Evolutionary conservation across 805 yeast species (phyloP).

Genomic region (Kodamaea neixiangensis): DNA sequence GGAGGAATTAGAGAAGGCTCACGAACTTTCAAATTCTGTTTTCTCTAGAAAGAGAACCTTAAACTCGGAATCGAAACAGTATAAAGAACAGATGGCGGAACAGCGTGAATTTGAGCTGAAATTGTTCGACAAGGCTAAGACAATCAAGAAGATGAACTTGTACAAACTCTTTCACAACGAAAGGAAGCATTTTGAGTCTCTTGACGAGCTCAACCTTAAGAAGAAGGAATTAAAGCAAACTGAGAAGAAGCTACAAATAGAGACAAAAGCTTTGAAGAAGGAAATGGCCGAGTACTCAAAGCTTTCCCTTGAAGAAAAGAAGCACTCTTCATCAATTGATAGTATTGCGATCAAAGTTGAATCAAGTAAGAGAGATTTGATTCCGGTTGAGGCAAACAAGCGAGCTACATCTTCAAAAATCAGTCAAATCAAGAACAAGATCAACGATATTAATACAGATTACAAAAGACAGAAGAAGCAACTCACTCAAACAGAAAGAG

Average conservation of each 20-base stretch:
- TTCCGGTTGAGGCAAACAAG: slow-evolving; percentile 64
- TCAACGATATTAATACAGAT: slow-evolving; percentile 54
- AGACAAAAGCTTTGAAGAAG: slow-evolving; percentile 28
- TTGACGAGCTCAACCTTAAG: slow-evolving; percentile 33
- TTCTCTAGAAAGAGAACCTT: slow-evolving; percentile 69
- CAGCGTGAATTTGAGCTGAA: slow-evolving; percentile 65
- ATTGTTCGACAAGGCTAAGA: slow-evolving; percentile 47
- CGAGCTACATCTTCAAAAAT: slow-evolving; percentile 50
- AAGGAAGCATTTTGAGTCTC: slow-evolving; percentile 36
- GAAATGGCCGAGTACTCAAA: slow-evolving; percentile 47
- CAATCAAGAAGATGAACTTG: slow-evolving; percentile 53
- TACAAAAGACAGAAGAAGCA: slow-evolving; percentile 49
- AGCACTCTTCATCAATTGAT: slow-evolving; percentile 38
- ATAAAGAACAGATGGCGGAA: slow-evolving; percentile 72
- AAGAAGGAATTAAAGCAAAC: slow-evolving; percentile 38
- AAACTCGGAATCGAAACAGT: slow-evolving; percentile 74
- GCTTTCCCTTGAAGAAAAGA: slow-evolving; percentile 43
- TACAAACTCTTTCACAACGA: slow-evolving; percentile 69
- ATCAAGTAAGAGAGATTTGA: slow-evolving; percentile 46
- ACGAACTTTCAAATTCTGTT: slow-evolving; percentile 60
- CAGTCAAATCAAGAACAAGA: slow-evolving; percentile 46
- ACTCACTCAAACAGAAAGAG: slow-evolving; percentile 44
- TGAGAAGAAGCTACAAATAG: slow-evolving; percentile 27
- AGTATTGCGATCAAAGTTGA: slow-evolving; percentile 45
- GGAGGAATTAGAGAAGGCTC: slow-evolving; percentile 66